Evolutionary conservation across 2,329 filamentous ascomycete species (phyloP), one percentile per base, ranked within the genome.

Genomic region (Trichoderma brevicompactum): DNA sequence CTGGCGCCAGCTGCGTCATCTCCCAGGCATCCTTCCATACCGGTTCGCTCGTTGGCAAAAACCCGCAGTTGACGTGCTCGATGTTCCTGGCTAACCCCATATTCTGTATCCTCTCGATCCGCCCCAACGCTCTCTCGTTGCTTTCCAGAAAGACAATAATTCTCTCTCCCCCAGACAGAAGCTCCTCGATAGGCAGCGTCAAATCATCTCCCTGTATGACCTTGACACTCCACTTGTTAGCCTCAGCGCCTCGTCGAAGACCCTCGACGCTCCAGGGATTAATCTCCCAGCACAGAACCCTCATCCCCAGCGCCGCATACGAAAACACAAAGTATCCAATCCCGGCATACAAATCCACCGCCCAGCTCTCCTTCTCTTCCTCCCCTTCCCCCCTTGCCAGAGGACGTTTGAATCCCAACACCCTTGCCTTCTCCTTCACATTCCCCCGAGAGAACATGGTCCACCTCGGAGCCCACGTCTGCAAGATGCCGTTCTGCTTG

Each of bases 401-500:
- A 2, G 40, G 60, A 15, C 41, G 66, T 41, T 65, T 78, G 69
- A 88, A 88, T 0, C 72, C 74, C 5, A 96, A 77, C 1, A 97
- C 78, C 12, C 94, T 82, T 0, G 90, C 88, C 75, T 97, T 98
- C 78, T 98, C 94, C 58, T 88, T 90, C 66, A 97, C 82, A 76
- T 97, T 98, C 3, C 94, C 94, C 1, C 93, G 86, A 68, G 90
- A 93, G 76, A 98, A 98, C 94, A 97, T 97, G 32, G 93, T 96
- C 82, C 92, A 94, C 0, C 89, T 79, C 13, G 94, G 94, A 1
- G 93, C 91, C 94, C 94, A 98, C 2, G 85, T 89, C 79, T 98
- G 94, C 41, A 81, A 78, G 65, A 98, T 90, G 2, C 89, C 90
- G 72, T 92, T 92, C 74, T 97, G 93, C 60, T 83, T 86, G 5